These are phyloP conservation scores for Kondoa subrosea DNA, from an alignment of 768 basidiomycete genomes.

Conservation along the genomic window DNA sequence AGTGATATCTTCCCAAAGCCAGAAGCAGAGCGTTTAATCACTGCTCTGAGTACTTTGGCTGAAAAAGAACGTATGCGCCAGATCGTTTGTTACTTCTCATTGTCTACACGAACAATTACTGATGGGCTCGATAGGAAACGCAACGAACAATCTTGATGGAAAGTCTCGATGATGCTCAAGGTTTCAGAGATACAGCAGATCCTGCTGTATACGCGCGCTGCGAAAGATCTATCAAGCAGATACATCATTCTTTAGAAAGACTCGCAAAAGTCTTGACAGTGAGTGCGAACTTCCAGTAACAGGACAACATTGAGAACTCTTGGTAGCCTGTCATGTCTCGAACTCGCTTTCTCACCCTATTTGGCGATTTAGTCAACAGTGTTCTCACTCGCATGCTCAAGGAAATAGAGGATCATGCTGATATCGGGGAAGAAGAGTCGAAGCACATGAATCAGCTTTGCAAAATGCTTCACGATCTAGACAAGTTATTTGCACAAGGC, in stretches of 20 bases:
- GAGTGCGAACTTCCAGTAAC: constrained; percentile 5
- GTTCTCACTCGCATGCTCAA: constrained; percentile 30
- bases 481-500: constrained; percentile 30
- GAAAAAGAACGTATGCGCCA: neutral
- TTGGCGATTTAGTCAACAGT: constrained; percentile 32
- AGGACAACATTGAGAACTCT: neutral
- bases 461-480: constrained; percentile 32
- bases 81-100: constrained; percentile 1
- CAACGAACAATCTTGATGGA: constrained; percentile 28
- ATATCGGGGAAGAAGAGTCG: constrained; percentile 36
- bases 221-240: constrained; percentile 29
- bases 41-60: constrained; percentile 27
- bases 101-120: neutral
- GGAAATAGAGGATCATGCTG: constrained; percentile 32
- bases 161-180: constrained; percentile 29
- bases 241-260: constrained; percentile 31
- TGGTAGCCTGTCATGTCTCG: constrained; percentile 31
- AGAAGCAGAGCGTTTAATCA: neutral
- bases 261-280: constrained; percentile 34
- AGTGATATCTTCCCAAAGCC: constrained; percentile 15
- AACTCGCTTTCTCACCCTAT: constrained; percentile 25
- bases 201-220: constrained; percentile 23
- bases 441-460: constrained; percentile 33
- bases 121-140: constrained; percentile 24
- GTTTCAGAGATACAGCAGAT: constrained; percentile 27